A percentile compares a stretch with the other conserved stretches of the same genome.
phyloP scores from a whole-genome alignment of 2,329 filamentous ascomycete genomes.

The Colletotrichum acutatum region DNA sequence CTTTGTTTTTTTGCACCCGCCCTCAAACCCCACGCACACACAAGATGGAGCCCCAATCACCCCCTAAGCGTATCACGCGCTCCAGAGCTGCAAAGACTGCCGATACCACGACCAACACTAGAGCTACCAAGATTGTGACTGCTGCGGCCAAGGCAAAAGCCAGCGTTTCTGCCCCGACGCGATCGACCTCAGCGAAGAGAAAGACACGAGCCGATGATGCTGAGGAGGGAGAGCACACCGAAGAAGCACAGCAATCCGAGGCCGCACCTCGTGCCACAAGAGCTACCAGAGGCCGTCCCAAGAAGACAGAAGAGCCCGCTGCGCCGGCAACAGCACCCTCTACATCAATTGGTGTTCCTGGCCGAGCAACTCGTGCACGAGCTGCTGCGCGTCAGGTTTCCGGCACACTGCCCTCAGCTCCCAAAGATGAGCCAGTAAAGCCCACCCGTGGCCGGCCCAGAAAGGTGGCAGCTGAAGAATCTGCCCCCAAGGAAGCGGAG shows the following conservation, averaged over 20 bases:
- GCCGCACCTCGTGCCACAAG: conserved; percentile 46
- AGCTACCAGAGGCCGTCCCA: conserved; percentile 57
- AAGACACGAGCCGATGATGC: conserved; percentile 66
- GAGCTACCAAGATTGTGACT: conserved; percentile 59
- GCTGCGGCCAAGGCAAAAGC: conserved; percentile 61
- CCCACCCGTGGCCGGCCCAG: conserved; percentile 57
- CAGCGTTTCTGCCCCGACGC: conserved; percentile 40
- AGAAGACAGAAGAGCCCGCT: conserved; percentile 48
- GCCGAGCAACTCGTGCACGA: conserved; percentile 44
- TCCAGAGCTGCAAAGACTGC: conserved; percentile 55
- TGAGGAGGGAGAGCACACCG: conserved; percentile 59
- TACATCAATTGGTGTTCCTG: conserved; percentile 32
- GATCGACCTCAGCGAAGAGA: conserved; percentile 53
- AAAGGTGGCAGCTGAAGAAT: conserved; percentile 45
- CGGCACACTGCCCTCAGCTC: conserved; percentile 36
- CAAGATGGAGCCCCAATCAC: conserved; percentile 63
- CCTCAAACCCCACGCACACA: not conserved
- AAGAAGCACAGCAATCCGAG: conserved; percentile 41
- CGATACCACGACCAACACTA: conserved; percentile 46
- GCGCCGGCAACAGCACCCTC: conserved; percentile 29
- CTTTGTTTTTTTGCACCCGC: not conserved
- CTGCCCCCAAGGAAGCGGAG: conserved; percentile 41
- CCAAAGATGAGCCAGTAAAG: conserved; percentile 42
- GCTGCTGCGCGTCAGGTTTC: conserved; percentile 41
- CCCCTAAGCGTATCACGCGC: conserved; percentile 70